A percentile compares a stretch with the other conserved stretches of the same genome.
phyloP scores from a whole-genome alignment of 106 monocot species.

The Dendrobium catenatum region DNA sequence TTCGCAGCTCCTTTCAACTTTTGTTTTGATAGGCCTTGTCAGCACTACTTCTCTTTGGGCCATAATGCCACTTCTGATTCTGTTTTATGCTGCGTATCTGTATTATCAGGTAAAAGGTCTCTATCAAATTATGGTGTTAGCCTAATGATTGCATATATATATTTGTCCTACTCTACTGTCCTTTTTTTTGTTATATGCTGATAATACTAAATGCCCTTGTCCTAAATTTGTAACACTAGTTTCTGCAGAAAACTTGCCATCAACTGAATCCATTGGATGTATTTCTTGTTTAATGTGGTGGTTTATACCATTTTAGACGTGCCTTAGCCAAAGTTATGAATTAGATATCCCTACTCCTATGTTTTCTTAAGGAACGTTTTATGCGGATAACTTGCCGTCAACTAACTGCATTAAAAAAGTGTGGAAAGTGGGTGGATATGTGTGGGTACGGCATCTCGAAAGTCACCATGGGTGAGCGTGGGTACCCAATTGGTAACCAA shows the following conservation, averaged over 20 bases:
- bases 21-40: constrained; percentile 94
- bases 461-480: too few species aligned
- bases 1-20: constrained; percentile 91
- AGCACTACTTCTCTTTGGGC: constrained; percentile 98
- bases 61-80: constrained; percentile 91
- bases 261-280: too few species aligned
- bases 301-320: neutral
- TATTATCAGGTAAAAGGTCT: constrained; percentile 84
- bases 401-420: too few species aligned
- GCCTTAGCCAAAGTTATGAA: neutral
- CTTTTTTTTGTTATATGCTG: neutral
- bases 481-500: too few species aligned
- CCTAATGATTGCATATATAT: neutral
- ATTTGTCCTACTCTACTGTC: neutral
- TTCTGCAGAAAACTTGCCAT: too few species aligned
- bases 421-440: too few species aligned
- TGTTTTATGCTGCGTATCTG: constrained; percentile 93
- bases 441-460: too few species aligned
- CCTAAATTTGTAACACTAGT: too few species aligned
- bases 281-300: neutral
- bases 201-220: neutral
- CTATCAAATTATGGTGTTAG: neutral
- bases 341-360: too few species aligned
- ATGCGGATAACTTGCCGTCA: too few species aligned
- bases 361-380: too few species aligned